Evolutionary conservation across 371 early-diverging fungal species (phyloP), one percentile per base, ranked within the genome.

Genomic region (Mucor piriformis): DNA sequence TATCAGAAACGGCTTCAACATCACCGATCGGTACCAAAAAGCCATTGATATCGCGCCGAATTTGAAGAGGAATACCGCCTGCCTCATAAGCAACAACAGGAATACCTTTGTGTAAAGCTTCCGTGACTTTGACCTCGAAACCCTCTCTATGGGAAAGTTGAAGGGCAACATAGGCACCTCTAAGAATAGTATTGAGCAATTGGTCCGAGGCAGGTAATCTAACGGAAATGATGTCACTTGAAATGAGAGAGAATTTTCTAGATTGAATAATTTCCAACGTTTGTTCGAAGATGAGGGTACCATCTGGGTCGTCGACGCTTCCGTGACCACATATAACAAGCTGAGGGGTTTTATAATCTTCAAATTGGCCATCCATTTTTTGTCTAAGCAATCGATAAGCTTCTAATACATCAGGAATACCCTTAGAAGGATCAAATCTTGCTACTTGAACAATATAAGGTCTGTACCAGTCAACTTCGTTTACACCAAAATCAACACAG

Each of bases 71-170:
- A 43, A 95, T 92, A 38, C 95, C 95, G 46, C 94, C 94, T 6
- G 87, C 81, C 29, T 53, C 15, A 62, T 84, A 90, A 6, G 87
- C 88, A 50, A 92, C 65, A 2, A 89, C 86, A 4, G 89, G 90
- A 6, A 84, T 67, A 35, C 80, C 78, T 66, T 95, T 93, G 27
- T 82, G 70, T 20, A 93, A 74, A 3, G 91, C 84, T 59, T 95
- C 95, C 3, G 94, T 93, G n/a, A 95, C 91, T 72, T 95, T 95
- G 77, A 95, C 86, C 72, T 95, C 94, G 47, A 92, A 93, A 12
- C 95, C 95, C 78, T 94, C 94, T 42, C 92, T 83, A 38, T 86
- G 85, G 2, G 92, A 92, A 8, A 95, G 77, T 72, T 95, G 95
- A 29, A 92, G 70, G 6, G 89, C 87, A 18, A 90, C 83, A 59